Conservation (phyloP, 2,329 filamentous ascomycete genomes). For the Neonectria coccinea region DNA sequence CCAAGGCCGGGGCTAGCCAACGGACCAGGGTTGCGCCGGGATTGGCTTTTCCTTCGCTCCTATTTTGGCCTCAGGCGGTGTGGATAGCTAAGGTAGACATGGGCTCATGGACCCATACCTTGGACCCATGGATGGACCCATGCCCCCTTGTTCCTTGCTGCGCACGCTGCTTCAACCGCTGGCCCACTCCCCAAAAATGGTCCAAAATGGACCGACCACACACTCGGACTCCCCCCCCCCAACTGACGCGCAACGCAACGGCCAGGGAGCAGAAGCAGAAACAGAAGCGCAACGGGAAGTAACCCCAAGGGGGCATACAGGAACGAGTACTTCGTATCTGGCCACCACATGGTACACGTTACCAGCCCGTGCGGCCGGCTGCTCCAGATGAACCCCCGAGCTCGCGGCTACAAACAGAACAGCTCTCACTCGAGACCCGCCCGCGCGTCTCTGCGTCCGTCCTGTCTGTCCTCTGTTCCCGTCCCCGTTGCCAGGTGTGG, state of each 20-base stretch:
- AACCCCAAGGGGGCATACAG: constrained; percentile 14
- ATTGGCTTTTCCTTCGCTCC: constrained; percentile 48
- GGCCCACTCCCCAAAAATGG: constrained; percentile 41
- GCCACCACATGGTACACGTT: constrained; percentile 12
- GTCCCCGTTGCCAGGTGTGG: constrained; percentile 12
- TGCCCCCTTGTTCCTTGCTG: constrained; percentile 23
- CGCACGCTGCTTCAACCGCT: constrained; percentile 29
- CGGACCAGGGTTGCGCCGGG: constrained; percentile 55
- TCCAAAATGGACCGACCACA: constrained; percentile 39
- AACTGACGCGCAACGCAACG: constrained; percentile 42
- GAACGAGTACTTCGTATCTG: constrained; percentile 13
- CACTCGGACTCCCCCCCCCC: constrained; percentile 41
- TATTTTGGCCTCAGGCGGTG: constrained; percentile 52
- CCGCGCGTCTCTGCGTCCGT: constrained; percentile 33
- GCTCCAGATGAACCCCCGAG: constrained; percentile 36
- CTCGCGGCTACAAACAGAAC: constrained; percentile 34
- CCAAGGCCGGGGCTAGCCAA: constrained; percentile 60
- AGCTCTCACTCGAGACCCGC: constrained; percentile 38
- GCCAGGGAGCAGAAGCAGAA: not conserved
- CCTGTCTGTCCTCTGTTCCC: constrained; percentile 3
- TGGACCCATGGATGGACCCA: constrained; percentile 21
- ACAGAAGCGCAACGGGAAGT: constrained; percentile 8
- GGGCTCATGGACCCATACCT: constrained; percentile 34
- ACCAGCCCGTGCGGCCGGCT: constrained; percentile 15
- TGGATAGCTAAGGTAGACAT: constrained; percentile 39